phyloP scores from a whole-genome alignment of 2,329 filamentous ascomycete species.

The Talaromyces sp. region DNA sequence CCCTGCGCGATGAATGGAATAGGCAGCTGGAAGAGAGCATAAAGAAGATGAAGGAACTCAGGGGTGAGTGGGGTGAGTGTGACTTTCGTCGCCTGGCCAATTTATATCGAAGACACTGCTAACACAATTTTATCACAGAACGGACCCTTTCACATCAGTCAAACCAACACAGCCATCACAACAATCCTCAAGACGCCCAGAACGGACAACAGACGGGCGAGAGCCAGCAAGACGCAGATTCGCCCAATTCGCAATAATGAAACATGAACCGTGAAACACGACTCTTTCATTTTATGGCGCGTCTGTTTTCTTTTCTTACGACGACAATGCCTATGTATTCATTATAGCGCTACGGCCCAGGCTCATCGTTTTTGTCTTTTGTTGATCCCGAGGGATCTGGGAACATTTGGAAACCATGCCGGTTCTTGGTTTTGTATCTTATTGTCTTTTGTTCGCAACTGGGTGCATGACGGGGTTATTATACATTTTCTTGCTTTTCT shows the following conservation, averaged over 20 bases:
- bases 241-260: not conserved
- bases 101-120: not conserved
- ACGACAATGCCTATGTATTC: not conserved
- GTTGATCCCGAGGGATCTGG: not conserved
- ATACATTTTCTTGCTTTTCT: not conserved
- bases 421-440: not conserved
- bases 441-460: not conserved
- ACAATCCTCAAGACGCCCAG: not conserved
- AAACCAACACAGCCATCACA: not conserved
- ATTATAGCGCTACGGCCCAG: not conserved
- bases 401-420: not conserved
- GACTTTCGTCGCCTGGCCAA: not conserved
- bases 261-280: not conserved
- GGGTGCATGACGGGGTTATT: slow-evolving; percentile 3
- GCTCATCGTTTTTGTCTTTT: not conserved
- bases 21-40: not conserved
- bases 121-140: not conserved
- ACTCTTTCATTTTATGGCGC: not conserved
- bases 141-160: not conserved
- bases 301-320: not conserved
- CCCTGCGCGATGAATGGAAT: not conserved
- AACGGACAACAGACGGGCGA: not conserved
- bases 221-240: not conserved
- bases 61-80: not conserved
- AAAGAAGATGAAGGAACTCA: not conserved